A percentile compares a stretch with the other conserved stretches of the same genome.
phyloP scores from a whole-genome alignment of 805 yeast species.

The Ogataea sp. region DNA sequence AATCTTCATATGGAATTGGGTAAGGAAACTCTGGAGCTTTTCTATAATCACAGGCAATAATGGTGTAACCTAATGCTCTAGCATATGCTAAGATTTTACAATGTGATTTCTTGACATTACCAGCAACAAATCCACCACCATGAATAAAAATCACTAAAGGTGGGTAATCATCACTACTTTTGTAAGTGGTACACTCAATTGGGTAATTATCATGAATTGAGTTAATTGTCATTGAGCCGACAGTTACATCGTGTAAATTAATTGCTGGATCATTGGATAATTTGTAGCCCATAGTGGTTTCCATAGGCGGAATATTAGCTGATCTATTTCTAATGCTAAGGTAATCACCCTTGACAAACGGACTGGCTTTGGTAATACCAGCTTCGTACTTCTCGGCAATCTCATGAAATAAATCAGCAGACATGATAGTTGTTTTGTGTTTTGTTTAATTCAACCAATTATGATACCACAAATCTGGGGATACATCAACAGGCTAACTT shows the following conservation, averaged over 20 bases:
- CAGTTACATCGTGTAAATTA: not conserved
- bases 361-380: not conserved
- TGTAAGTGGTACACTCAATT: not conserved
- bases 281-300: not conserved
- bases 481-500: no score
- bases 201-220: not conserved
- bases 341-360: not conserved
- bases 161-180: not conserved
- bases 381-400: not conserved
- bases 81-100: not conserved
- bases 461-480: no score
- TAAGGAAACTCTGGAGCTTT: slow-evolving; percentile 42
- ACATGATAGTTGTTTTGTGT: no score
- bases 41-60: slow-evolving; percentile 40
- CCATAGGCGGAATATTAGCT: not conserved
- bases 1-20: slow-evolving; percentile 40
- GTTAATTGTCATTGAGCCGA: not conserved
- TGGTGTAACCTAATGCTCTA: not conserved
- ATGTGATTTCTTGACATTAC: not conserved
- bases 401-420: not conserved
- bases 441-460: no score
- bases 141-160: not conserved
- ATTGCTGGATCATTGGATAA: not conserved
- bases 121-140: slow-evolving; percentile 2
- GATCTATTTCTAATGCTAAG: not conserved